phyloP scores from a whole-genome alignment of 2,329 filamentous ascomycete species.

The Aulographum hederae region DNA sequence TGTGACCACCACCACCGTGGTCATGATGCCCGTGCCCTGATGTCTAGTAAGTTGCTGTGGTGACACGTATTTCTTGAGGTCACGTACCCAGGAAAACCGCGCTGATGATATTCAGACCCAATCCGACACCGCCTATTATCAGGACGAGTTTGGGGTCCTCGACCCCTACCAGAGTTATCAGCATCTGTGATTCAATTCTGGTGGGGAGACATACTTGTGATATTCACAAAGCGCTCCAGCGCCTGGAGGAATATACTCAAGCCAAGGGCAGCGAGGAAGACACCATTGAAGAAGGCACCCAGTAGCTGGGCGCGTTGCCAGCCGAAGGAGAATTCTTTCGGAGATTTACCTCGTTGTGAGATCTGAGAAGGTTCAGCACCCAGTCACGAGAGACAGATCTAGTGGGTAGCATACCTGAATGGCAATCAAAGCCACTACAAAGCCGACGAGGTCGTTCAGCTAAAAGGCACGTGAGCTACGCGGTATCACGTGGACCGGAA shows the following conservation, averaged over 20 bases:
- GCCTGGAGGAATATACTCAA: constrained; percentile 58
- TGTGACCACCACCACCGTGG: constrained; percentile 4
- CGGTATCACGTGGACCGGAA: constrained; percentile 1
- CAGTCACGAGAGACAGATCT: constrained; percentile 3
- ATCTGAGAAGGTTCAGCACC: constrained; percentile 23
- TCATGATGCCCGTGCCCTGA: no score
- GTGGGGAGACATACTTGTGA: constrained; percentile 27
- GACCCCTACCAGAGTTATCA: constrained; percentile 28
- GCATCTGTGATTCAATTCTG: neutral
- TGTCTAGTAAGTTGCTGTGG: no score
- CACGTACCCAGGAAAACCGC: constrained; percentile 46
- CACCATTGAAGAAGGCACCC: constrained; percentile 66
- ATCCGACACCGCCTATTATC: constrained; percentile 49
- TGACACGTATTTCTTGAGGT: no score
- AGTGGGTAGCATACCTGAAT: constrained; percentile 31
- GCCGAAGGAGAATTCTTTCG: constrained; percentile 48
- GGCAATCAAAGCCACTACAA: constrained; percentile 46
- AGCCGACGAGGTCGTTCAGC: constrained; percentile 55
- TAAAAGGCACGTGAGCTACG: constrained; percentile 12
- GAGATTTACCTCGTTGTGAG: constrained; percentile 36
- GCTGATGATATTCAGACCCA: constrained; percentile 49
- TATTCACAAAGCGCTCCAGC: constrained; percentile 47
- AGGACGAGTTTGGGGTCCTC: constrained; percentile 48
- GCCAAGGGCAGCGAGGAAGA: constrained; percentile 53
- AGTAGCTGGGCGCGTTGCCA: constrained; percentile 59